Evolutionary conservation across 306 rosid species (phyloP), one percentile per base, ranked within the genome.

Genomic region (Sechiopsis laciniata): DNA sequence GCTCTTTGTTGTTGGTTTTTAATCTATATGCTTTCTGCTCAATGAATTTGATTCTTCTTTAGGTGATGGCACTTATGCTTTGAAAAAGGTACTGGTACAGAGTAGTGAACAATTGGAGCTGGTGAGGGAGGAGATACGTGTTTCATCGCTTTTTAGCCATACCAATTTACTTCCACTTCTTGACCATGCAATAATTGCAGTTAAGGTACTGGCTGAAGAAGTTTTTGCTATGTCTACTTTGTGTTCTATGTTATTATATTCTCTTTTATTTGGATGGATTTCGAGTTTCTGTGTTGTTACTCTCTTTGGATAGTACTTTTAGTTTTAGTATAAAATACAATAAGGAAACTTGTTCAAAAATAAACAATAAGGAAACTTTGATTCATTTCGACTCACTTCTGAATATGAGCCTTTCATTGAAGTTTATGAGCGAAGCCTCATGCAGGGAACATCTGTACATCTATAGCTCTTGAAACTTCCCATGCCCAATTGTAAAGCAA

Each of bases 111-210:
- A 95, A 80, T 79, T 95, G 81, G 96, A 86, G 82, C 76, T 91
- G 85, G 99, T 95, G 71, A 91, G 91, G 81, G 97, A 91, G 86
- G 99, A 95, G 86, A 95, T 95, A 76, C 99, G 88, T 19, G 93
- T 95, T 61, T 91, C 99, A 1, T 95, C 99, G 2, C 83, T 91
- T 80, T 95, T 95, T 80, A 83, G 78, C 80, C 99, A 95, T 78
- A 93, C 91, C 19, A 95, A 95, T 85, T 78, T 95, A 76, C 99
- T 91, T 56, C 99, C 99, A 6, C 99, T 95, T 78, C 95, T 95
- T 77, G 97, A 95, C 80, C 97, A 95, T 82, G 99, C 99, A 42
- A 87, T 95, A 72, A 95, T 95, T 79, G 79, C 97, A 37, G 93
- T 89, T 52, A 89, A 91, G 95, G 99, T 95, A 76, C 52, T 77